A percentile compares a stretch with the other conserved stretches of the same genome.
phyloP scores from a whole-genome alignment of 225 moss, liverwort and hornwort species.

The Marchantia paleacea region DNA sequence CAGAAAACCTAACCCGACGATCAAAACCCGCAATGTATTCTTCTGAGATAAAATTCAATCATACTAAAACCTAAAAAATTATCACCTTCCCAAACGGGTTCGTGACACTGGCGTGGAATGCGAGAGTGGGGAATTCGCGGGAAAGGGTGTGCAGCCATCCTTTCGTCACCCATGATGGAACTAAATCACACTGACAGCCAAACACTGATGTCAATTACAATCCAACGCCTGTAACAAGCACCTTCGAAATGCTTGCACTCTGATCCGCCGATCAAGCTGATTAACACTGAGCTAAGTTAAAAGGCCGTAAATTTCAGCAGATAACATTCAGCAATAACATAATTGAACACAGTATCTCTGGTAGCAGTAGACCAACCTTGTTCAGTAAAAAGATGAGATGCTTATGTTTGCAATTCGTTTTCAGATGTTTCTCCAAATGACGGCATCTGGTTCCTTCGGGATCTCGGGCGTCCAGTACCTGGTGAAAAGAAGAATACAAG shows the following conservation, averaged over 20 bases:
- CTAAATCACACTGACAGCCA: conserved; percentile 76
- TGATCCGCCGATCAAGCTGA: neutral
- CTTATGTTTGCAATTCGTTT: conserved; percentile 96
- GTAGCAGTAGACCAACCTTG: conserved; percentile 48
- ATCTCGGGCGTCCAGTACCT: conserved; percentile 96
- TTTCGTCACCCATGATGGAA: conserved; percentile 98
- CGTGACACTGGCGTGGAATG: conserved; percentile 96
- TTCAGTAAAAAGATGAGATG: conserved; percentile 89
- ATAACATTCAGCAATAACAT: conserved; percentile 68
- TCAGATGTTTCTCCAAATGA: conserved; percentile 90
- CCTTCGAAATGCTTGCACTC: neutral
- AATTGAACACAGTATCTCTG: conserved; percentile 65
- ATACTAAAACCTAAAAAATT: neutral
- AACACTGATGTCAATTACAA: neutral
- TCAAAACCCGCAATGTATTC: no score
- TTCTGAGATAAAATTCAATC: neutral
- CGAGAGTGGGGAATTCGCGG: conserved; percentile 89
- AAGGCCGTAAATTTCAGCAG: neutral
- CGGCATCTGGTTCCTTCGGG: conserved; percentile 90
- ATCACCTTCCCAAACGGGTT: conserved; percentile 97
- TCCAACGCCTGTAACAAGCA: neutral
- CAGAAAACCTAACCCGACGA: no score
- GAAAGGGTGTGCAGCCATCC: conserved; percentile 96
- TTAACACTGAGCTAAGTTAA: neutral
- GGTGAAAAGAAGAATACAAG: neutral